These are phyloP conservation scores for Quercus lobata DNA, from an alignment of 331 rosid genomes.

Conservation along the genomic window DNA sequence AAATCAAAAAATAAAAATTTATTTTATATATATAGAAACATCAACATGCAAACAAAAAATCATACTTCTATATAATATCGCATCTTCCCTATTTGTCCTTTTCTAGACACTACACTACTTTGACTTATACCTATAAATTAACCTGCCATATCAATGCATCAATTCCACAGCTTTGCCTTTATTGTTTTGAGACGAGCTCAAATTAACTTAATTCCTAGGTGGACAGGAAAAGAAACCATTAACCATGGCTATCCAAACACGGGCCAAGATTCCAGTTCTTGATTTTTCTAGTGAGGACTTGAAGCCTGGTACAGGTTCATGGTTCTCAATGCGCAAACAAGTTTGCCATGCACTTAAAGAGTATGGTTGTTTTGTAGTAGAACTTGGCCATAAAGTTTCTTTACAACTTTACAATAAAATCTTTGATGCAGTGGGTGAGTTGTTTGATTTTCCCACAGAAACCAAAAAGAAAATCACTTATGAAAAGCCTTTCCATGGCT, in stretches of 20 bases:
- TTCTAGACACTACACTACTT: no score
- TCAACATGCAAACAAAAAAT: no score
- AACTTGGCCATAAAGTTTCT: constrained; percentile 10
- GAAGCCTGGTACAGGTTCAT: constrained; percentile 11
- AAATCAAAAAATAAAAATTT: no score
- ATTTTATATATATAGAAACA: no score
- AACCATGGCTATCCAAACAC: neutral
- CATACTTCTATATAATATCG: no score
- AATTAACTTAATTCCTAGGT: neutral
- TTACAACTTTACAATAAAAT: neutral
- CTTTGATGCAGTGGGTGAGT: constrained; percentile 13
- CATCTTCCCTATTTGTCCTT: no score
- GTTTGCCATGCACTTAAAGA: constrained; percentile 29
- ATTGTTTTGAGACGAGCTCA: no score
- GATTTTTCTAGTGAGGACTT: constrained; percentile 15
- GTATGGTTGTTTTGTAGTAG: constrained; percentile 21
- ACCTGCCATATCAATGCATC: neutral
- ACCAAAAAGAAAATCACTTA: neutral
- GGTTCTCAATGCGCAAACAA: constrained; percentile 18
- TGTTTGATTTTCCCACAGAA: constrained; percentile 19
- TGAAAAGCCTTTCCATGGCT: constrained; percentile 12
- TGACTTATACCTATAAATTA: no score
- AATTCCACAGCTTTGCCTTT: neutral
- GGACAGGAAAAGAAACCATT: neutral
- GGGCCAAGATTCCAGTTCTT: constrained; percentile 6